Evolutionary conservation across 441 rosid genomes (phyloP), one percentile per base, ranked within the genome.

Genomic region (Jatropha multifida): DNA sequence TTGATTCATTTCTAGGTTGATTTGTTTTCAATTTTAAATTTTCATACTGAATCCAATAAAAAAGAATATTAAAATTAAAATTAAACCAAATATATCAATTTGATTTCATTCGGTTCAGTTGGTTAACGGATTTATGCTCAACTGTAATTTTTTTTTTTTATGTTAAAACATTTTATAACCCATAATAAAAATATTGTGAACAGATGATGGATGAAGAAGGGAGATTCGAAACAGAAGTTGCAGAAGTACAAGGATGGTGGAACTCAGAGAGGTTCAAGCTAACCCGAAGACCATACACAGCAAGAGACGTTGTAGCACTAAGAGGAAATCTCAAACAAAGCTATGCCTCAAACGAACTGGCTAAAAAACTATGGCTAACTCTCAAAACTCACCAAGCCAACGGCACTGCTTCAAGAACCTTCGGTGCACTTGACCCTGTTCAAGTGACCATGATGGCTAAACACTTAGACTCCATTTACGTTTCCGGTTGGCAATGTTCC

Each of bases 401-500:
- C 12, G 92, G 94, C 76, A 90, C 96, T 6, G 87, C 99, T 17
- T 93, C 99, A 15, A 88, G 98, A 67, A 95, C 99, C 56, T 93
- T 93, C 14, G 95, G 97, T 23, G 96, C 99, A 3, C 92, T 92
- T 41, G 97, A 92, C 81, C 95, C 98, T 6, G 96, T 93, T 69
- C 96, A 95, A 70, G 98, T 92, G 17, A 69, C 99, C 76, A 90
- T 93, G 97, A 95, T 93, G 99, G 97, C 94, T 74, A 92, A 89
- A 78, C 89, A 90, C 84, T 79, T 93, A 69, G 97, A 95, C 88
- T 79, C 89, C 40, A 90, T 93, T 62, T 95, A 93, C 15, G 94
- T 93, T 76, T 95, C 97, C 4, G 99, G 99, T 26, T 93, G 98
- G 98, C 98, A 95, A 75, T 95, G 99, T 84, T 95, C 98, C 11